A percentile compares a stretch with the other conserved stretches of the same genome.
Evolutionary conservation across 1,284 basidiomycete genomes (phyloP).

Genomic region (Phylloboletellus chloephorus): DNA sequence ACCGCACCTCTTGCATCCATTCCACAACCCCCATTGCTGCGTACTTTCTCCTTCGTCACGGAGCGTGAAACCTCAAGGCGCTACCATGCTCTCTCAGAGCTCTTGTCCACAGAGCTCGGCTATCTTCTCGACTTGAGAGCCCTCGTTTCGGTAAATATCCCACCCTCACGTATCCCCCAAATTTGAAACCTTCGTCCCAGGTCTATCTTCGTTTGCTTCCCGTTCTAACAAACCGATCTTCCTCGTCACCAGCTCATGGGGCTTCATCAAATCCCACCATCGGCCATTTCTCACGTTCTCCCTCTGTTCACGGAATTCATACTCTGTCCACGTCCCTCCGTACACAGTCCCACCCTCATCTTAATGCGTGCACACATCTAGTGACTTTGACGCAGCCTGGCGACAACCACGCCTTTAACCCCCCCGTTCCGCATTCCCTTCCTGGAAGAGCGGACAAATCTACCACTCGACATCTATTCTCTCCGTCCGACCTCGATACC

Average conservation of each 20-base stretch:
- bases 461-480: conserved; percentile 44
- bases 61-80: conserved; percentile 43
- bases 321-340: conserved; percentile 14
- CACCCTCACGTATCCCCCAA: not conserved
- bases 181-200: conserved; percentile 28
- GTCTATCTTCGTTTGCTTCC: conserved; percentile 31
- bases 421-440: not conserved
- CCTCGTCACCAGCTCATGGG: conserved; percentile 33
- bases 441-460: conserved; percentile 35
- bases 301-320: conserved; percentile 25
- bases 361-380: conserved; percentile 7
- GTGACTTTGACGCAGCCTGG: not conserved
- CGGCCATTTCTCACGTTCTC: conserved; percentile 32
- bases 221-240: conserved; percentile 32
- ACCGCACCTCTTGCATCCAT: not conserved
- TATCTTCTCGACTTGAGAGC: conserved; percentile 75
- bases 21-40: not conserved
- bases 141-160: conserved; percentile 60
- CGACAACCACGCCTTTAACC: conserved; percentile 11
- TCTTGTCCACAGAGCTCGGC: conserved; percentile 76
- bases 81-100: conserved; percentile 70
- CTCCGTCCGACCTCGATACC: conserved; percentile 48
- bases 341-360: conserved; percentile 21
- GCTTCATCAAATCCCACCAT: conserved; percentile 40
- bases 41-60: not conserved